Base-by-base conservation (phyloP, 2,329 filamentous ascomycete genomes). In the Ustilaginoidea virens region DNA sequence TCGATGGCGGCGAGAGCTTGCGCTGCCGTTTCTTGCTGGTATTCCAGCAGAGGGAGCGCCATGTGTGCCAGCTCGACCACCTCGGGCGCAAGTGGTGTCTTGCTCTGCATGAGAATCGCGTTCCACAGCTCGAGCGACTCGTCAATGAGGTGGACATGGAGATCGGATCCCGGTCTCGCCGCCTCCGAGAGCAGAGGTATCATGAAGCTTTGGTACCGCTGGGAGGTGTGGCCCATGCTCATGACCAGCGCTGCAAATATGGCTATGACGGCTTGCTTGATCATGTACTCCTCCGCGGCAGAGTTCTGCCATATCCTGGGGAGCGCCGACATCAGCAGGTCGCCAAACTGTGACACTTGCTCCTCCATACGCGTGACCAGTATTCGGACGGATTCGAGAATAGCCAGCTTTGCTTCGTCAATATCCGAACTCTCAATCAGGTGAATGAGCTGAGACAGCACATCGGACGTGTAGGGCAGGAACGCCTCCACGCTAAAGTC, bases 71-170 rank as follows among this genome's bases (percentile, higher is more conserved):
- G 60, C 4, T 61, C 57, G 4, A 79, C 49, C n/a, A 86, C 55
- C 10, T 74, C 70, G 1, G 63, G 54, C 1, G 71, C 63, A 3
- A 74, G 55, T 1, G 78, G 74, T 9, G 69, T 55, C 6, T 66
- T 62, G 33, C 74, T 75, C 42, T 82, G 72, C 36, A 62, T 61
- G 21, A 86, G 52, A 8, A 94, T 72, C 2, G 78, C 71, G 19
- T 69, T 66, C 87, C 87, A 96, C 3, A 98, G 67, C 32, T 94
- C 86, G 10, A 96, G 61, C 0, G 83, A 81, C 48, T 98, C 90
- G 36, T 96, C 90, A 9, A 93, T 71, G 8, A 98, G 69, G 44
- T 92, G 90, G 2, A 86, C 57, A 40, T 81, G 73, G 23, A 80
- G 63, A 22, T 80, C 70, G 2, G 82, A 90, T 8, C 69, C 71